Conservation (phyloP, 2,329 filamentous ascomycete genomes). For the Ambrosiella cleistominuta region DNA sequence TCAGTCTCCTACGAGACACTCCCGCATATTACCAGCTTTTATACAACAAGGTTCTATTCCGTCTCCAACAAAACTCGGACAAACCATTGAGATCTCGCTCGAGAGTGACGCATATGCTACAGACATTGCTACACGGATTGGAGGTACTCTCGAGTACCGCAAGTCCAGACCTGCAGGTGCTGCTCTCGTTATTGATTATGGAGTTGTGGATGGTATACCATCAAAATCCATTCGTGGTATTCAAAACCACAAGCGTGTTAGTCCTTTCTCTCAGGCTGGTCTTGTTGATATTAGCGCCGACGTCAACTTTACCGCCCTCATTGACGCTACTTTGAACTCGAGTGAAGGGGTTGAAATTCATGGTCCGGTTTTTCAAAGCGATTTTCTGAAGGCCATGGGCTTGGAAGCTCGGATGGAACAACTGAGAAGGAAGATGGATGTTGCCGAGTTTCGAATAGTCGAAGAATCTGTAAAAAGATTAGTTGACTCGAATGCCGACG, state of each 20-base stretch:
- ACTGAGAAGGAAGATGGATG: conserved; percentile 27
- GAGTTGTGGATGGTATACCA: conserved; percentile 55
- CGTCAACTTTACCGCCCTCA: conserved; percentile 79
- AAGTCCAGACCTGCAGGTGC: conserved; percentile 58
- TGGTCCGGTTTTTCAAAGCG: conserved; percentile 71
- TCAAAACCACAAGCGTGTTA: conserved; percentile 54
- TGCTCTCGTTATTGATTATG: conserved; percentile 92
- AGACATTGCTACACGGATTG: conserved; percentile 73
- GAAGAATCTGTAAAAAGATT: conserved; percentile 63
- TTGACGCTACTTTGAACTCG: conserved; percentile 60
- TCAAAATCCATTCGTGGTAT: conserved; percentile 85
- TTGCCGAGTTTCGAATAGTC: conserved; percentile 38
- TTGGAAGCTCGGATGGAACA: conserved; percentile 60
- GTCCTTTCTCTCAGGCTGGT: conserved; percentile 63
- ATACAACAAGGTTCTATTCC: conserved; percentile 65
- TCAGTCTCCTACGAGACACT: conserved; percentile 59
- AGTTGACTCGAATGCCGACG: conserved; percentile 62
- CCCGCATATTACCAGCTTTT: conserved; percentile 65
- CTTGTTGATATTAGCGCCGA: conserved; percentile 80
- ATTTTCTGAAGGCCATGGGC: conserved; percentile 66
- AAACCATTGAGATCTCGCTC: conserved; percentile 77
- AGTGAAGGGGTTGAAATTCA: conserved; percentile 77
- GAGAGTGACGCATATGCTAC: conserved; percentile 65
- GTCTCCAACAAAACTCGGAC: conserved; percentile 37
- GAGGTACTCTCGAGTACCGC: conserved; percentile 38